Base-by-base conservation (phyloP, 345 rosid species). In the Crucihimalaya himalaica region DNA sequence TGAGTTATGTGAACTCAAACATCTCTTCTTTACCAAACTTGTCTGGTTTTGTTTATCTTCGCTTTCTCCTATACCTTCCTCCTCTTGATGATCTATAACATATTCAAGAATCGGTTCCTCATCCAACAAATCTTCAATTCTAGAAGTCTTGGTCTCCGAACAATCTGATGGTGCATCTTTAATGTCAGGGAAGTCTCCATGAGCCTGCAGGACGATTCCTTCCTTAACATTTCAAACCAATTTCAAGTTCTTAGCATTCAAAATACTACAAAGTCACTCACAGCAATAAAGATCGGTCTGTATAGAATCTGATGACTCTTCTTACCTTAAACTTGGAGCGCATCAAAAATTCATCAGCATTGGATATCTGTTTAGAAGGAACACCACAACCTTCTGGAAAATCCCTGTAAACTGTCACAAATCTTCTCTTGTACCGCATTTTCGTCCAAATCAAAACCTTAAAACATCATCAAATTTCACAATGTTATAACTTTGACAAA, bases 381-480 rank as follows among this genome's bases (percentile, higher is more conserved):
- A 69, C 65, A 69, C 73, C 65, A 69, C 73, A 69, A 32, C 65
- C 65, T 23, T 29, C 23, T 9, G 73, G 73, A 57, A 56, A 69
- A 69, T 69, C 65, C 0, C 56, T 8, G n/a, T 18, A n/a, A 19
- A 14, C 65, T 15, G 32, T 20, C 15, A 56, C 23, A 21, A 5
- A 8, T 5, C 55, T 69, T 69, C 65, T 69, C 56, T 69, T 69
- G 56, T 56, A 43, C 32, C 10, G 15, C 56, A 46, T 60, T 20
- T 43, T 43, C 6, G 1, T 43, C 65, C 31, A 19, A 69, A 28
- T 9, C 16, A 43, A 29, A 46, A 56, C 29, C 63, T 29, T 21
- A 16, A n/a, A 16, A 53, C 12, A 21, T 11, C 8, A n/a, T 13
- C 32, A 66, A 32, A 9, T 34, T 23, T 19, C 20, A 48, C 8